Conservation (phyloP, 106 monocot species). For the Posidonia australis region DNA sequence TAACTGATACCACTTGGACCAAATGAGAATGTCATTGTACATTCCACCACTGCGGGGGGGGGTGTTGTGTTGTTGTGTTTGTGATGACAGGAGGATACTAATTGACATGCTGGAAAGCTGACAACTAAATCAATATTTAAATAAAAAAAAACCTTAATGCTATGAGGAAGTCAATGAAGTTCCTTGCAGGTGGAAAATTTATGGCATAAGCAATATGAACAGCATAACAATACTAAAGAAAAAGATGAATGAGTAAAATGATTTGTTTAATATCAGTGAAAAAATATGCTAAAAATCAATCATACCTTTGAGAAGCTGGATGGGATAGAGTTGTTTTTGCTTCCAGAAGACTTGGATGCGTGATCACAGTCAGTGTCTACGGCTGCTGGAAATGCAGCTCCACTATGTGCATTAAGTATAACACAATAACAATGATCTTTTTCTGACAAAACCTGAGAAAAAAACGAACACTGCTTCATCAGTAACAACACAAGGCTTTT, state of each 20-base stretch:
- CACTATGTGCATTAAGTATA: slow-evolving; percentile 79
- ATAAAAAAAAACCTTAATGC: neutral
- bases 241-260: neutral
- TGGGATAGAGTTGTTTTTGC: neutral
- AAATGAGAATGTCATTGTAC: too few relatives aligned
- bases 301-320: neutral
- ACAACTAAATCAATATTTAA: neutral
- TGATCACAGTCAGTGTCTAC: slow-evolving; percentile 5
- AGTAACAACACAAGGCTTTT: neutral
- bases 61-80: too few relatives aligned
- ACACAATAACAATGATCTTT: slow-evolving; percentile 97
- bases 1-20: too few relatives aligned
- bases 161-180: neutral
- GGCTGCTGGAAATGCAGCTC: slow-evolving; percentile 70
- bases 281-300: neutral
- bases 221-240: neutral
- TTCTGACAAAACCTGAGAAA: slow-evolving; percentile 71
- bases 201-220: neutral
- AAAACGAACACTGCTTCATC: neutral
- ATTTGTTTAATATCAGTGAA: neutral
- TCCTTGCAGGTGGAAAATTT: neutral
- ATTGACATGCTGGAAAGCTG: too few relatives aligned
- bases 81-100: too few relatives aligned
- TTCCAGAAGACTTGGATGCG: neutral
- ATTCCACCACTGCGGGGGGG: too few relatives aligned